Base-by-base conservation (phyloP, 345 rosid species). In the Xanthoceras sorbifolium region DNA sequence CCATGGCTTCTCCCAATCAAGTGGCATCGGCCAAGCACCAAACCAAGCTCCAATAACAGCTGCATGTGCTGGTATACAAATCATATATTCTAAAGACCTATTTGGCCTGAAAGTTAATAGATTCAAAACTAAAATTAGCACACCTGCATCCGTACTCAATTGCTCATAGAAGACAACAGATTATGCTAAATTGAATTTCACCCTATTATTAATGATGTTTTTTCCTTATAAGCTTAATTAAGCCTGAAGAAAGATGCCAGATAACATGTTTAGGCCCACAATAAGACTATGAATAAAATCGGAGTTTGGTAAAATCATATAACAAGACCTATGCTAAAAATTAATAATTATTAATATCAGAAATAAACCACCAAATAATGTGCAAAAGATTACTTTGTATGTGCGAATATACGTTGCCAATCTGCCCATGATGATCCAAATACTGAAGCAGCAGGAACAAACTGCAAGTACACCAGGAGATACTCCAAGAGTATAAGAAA, bases 11-110 rank as follows among this genome's bases (percentile, higher is more conserved):
- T 95, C 97, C 99, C 99, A 95, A 84, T 95, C 99, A 73, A 93
- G 96, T 14, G 98, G 98, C 99, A 95, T 93, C 32, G 99, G 98
- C 98, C 97, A 95, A 80, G 98, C 96, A 63, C 99, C 99, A 80
- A 93, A 87, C 97, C 99, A 93, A 57, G 91, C 98, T 81, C 98
- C 99, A 83, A 92, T 72, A 34, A 89, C 71, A 66, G 94, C 91
- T 79, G 97, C 94, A 76, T 89, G 90, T 28, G 97, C 93, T 65
- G 98, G 98, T 62, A 89, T 67, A 22, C 93, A 80, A 70, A 89
- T 72, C 94, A 95, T 90, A 77, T 84, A 89, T 68, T 95, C 94
- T 70, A 90, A 22, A 25, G 87, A 64, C 75, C 79, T 82, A 60
- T 73, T 74, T 75, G 94, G 90, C 86, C 98, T 93, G 74, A 66